Conservation (phyloP, 495 filamentous ascomycete genomes). For the Penicillium arizonense region DNA sequence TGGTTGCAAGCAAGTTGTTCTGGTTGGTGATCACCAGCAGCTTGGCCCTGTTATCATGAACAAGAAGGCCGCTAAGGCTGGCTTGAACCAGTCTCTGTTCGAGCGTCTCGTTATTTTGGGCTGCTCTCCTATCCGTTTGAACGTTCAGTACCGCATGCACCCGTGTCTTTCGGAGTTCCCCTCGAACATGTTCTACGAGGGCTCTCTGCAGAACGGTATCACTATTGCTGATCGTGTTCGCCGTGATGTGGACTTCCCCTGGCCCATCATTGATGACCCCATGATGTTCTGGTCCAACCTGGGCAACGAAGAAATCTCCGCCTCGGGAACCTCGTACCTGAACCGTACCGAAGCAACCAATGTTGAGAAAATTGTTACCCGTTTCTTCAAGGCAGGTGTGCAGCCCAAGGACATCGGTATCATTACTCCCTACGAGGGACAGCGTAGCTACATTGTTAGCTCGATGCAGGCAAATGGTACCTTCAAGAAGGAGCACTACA, state of each 20-base stretch:
- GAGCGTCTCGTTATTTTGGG: slow-evolving; percentile 93
- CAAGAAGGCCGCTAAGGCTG: slow-evolving; percentile 98
- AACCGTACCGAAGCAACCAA: slow-evolving; percentile 97
- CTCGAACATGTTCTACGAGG: slow-evolving; percentile 99
- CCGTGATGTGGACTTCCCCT: slow-evolving; percentile 96
- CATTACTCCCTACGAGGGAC: slow-evolving; percentile 98
- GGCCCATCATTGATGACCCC: slow-evolving; percentile 88
- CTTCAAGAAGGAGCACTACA: slow-evolving; percentile 98
- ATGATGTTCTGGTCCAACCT: slow-evolving; percentile 99
- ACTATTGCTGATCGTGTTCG: slow-evolving; percentile 85
- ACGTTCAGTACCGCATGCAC: slow-evolving; percentile 99
- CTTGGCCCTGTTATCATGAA: slow-evolving; percentile 99
- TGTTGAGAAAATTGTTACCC: slow-evolving; percentile 96
- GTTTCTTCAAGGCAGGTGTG: slow-evolving; percentile 99
- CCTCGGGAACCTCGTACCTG: slow-evolving; percentile 95
- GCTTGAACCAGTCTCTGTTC: slow-evolving; percentile 95
- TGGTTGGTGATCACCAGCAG: slow-evolving; percentile 98
- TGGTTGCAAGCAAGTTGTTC: slow-evolving; percentile 96
- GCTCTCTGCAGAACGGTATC: slow-evolving; percentile 94
- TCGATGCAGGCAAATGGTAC: slow-evolving; percentile 97
- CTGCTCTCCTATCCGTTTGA: slow-evolving; percentile 89
- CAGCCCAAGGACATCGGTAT: slow-evolving; percentile 90
- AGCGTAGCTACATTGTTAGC: slow-evolving; percentile 96
- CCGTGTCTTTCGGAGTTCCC: slow-evolving; percentile 97
- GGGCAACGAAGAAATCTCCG: slow-evolving; percentile 96